Base-by-base conservation (phyloP, 2,329 filamentous ascomycete genomes). In the Botryotinia narcissicola region DNA sequence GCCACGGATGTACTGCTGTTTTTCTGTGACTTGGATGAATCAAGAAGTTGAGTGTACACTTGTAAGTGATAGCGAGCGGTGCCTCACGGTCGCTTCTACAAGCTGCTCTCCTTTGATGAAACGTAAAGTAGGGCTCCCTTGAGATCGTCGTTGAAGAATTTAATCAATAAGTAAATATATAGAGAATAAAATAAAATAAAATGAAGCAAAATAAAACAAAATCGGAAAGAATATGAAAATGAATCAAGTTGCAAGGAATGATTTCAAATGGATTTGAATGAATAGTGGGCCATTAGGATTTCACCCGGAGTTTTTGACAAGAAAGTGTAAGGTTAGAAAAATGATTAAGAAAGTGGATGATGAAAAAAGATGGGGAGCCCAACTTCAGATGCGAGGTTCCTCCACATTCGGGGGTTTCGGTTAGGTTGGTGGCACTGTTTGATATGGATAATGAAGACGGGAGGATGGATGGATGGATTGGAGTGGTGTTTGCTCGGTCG, bases 231-330 rank as follows among this genome's bases (percentile, higher is more conserved):
- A 44, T 67, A 6, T 59, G 42, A 25, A 67, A 66, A 46, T 71
- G 22, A 57, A 57, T 37, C 1, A 29, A 40, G 32, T 32, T 72
- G 62, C 62, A 60, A 57, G 40, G 51, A 46, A 61, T 32, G 42
- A 46, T 48, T 64, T 37, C 60, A 72, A 54, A 60, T 54, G 16
- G 40, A 51, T 37, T 57, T 37, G 29, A n/a, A 44, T 54, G 40
- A 60, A 68, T 46, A 59, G 48, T 69, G 63, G 71, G 37, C 63
- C 71, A 32, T 69, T 18, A 40, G 62, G 51, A 72, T 61, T 57
- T 48, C 62, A 72, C 62, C 63, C 63, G 70, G 70, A 51, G 37
- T 44, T 59, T 72, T 68, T 72, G 62, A 68, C 71, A 72, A 51
- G 40, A 32, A 37, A 54, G 46, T 54, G 14, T 40, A 12, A 1